phyloP scores from a whole-genome alignment of 2,329 filamentous ascomycete genomes.

The Clonostachys rosea region DNA sequence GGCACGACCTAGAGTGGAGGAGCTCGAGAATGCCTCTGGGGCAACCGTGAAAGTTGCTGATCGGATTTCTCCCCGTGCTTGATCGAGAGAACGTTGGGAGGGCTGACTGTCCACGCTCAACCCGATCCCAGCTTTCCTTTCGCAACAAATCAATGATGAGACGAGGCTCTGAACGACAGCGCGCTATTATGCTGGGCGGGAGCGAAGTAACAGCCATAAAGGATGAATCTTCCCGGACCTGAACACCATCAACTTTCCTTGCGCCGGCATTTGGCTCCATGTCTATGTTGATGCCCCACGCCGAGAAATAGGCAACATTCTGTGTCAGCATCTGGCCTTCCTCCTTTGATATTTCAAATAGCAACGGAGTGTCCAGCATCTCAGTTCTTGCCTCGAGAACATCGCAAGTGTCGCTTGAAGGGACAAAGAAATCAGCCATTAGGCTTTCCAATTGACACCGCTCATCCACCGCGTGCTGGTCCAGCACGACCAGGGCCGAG shows the following conservation, averaged over 20 bases:
- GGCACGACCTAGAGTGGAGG: conserved; percentile 70
- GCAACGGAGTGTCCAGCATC: conserved; percentile 45
- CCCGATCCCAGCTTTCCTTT: conserved; percentile 65
- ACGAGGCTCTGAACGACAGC: conserved; percentile 68
- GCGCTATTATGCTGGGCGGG: conserved; percentile 68
- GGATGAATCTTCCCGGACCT: conserved; percentile 1
- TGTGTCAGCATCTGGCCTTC: conserved; percentile 57
- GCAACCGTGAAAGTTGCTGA: conserved; percentile 60
- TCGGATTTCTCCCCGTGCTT: conserved; percentile 38
- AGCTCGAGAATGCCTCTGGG: conserved; percentile 73
- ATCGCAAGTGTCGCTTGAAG: not conserved
- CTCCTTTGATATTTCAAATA: conserved; percentile 57
- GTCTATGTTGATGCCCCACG: conserved; percentile 74
- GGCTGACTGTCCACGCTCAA: conserved; percentile 31
- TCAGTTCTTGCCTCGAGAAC: conserved; percentile 20
- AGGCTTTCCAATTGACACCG: conserved; percentile 74
- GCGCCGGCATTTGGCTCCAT: not conserved
- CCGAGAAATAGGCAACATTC: conserved; percentile 51
- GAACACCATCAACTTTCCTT: not conserved
- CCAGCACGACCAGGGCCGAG: conserved; percentile 69
- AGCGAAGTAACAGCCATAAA: conserved; percentile 51
- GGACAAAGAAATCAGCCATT: conserved; percentile 47
- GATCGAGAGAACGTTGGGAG: not conserved
- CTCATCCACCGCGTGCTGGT: conserved; percentile 95
- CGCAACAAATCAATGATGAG: conserved; percentile 72